Base-by-base conservation (phyloP, 441 rosid species). In the Populus trichocarpa region DNA sequence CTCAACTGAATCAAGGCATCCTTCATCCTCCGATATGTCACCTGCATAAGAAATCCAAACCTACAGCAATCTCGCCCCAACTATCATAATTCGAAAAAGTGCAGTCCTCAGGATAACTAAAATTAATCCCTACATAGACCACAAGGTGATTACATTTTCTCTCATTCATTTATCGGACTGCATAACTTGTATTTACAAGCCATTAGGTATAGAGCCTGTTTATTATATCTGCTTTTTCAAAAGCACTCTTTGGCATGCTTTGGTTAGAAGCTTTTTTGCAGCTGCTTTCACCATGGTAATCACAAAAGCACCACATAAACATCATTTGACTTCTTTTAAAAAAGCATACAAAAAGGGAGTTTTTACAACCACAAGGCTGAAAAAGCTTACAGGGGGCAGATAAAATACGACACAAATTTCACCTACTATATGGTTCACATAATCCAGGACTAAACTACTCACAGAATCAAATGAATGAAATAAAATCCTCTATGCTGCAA, bases 21-120 rank as follows among this genome's bases (percentile, higher is more conserved):
- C 87, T 94, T 96, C 98, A 96, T 91, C 83, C 98, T 92, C 22
- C 92, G 89, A 77, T 90, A 94, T 12, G 99, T 94, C 61, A 96
- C 93, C 97, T 93, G 86, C 81, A 80, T 42, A 25, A 66, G 59
- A 69, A 69, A 77, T 61, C 26, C 71, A 80, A 69, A 69, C 12
- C 25, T 40, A 50, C 30, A 57, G 63, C 42, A 28, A 77, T 13
- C 72, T 23, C 38, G 0, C 20, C 57, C 57, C 0, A 14, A 4
- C 57, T 14, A 46, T 57, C 23, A 57, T 20, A 57, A 1, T 57
- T 57, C 10, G n/a, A 18, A 61, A 69, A 63, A 42, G 20, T 71
- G 25, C 69, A 3, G 32, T 30, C 25, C 18, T 77, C 66, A 13
- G 64, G 68, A 67, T 61, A 59, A 80, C 23, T 10, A 57, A 25